phyloP scores from a whole-genome alignment of 1,284 basidiomycete species.

The Golubevia sp. region DNA sequence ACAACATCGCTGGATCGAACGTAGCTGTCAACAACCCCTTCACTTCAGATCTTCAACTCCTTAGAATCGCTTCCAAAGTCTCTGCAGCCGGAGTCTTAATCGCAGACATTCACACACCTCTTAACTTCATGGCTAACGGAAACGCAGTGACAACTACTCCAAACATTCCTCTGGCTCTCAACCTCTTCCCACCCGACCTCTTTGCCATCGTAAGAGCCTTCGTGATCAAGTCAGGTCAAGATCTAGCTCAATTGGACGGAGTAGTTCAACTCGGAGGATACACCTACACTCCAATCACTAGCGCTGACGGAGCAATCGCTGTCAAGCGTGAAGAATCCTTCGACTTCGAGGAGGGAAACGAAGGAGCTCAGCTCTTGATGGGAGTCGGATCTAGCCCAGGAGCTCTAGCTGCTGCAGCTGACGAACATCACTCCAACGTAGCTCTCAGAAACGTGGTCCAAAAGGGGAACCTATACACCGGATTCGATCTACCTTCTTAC shows the following conservation, averaged over 20 bases:
- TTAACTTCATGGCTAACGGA: constrained; percentile 40
- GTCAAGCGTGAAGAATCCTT: constrained; percentile 13
- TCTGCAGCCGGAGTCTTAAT: constrained; percentile 54
- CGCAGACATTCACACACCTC: constrained; percentile 43
- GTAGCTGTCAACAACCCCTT: constrained; percentile 55
- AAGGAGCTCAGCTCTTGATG: constrained; percentile 34
- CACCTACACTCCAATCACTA: constrained; percentile 36
- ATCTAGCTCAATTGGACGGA: constrained; percentile 45
- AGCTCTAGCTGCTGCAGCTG: constrained; percentile 22
- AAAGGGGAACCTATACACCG: constrained; percentile 53
- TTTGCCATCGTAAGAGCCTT: constrained; percentile 50
- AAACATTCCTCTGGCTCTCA: constrained; percentile 35
- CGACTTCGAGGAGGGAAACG: constrained; percentile 34
- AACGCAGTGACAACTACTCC: constrained; percentile 41
- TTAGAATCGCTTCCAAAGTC: constrained; percentile 48
- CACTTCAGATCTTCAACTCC: constrained; percentile 35
- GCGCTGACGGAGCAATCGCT: constrained; percentile 1
- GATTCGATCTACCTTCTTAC: constrained; percentile 50
- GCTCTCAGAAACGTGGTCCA: constrained; percentile 7
- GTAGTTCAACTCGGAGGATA: constrained; percentile 52
- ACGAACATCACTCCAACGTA: constrained; percentile 37
- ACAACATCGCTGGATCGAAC: constrained; percentile 44
- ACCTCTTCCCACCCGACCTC: constrained; percentile 58
- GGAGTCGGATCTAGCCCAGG: constrained; percentile 32
- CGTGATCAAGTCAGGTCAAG: constrained; percentile 38